Evolutionary conservation across 441 rosid genomes (phyloP).

Genomic region (Rhodomyrtus psidioides): DNA sequence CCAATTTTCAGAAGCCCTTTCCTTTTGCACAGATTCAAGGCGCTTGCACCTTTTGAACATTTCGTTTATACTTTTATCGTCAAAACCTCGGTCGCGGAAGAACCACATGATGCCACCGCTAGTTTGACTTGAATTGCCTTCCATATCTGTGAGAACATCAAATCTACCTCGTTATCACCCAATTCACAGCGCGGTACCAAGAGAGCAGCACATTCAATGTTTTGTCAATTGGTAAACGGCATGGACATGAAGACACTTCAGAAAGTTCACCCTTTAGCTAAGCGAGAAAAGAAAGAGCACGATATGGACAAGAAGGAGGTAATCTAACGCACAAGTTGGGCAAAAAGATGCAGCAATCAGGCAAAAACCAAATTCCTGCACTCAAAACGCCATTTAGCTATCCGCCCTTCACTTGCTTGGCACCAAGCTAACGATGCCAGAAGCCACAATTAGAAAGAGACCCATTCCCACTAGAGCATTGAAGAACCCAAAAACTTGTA

Average conservation of each 20-base stretch:
- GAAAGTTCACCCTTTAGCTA: neutral
- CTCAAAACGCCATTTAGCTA: neutral
- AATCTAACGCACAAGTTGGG: neutral
- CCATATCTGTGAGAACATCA: conserved; percentile 28
- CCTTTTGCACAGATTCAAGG: conserved; percentile 45
- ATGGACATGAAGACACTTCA: neutral
- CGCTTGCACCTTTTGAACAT: conserved; percentile 85
- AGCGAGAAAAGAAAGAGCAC: neutral
- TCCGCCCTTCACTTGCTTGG: neutral
- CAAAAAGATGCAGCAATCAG: neutral
- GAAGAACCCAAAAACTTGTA: neutral
- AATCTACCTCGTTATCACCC: neutral
- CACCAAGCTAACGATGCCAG: neutral
- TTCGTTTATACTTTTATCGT: conserved; percentile 50
- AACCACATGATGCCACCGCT: conserved; percentile 62
- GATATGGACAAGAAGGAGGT: neutral
- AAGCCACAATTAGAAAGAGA: neutral
- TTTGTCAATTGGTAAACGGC: neutral
- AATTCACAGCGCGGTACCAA: neutral
- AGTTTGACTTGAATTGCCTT: conserved; percentile 31
- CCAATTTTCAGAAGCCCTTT: conserved; percentile 83
- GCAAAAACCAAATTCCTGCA: neutral
- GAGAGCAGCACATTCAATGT: neutral
- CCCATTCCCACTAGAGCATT: neutral
- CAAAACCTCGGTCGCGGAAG: conserved; percentile 78